These are phyloP conservation scores for Protomyces pachydermus DNA, from an alignment of 1,139 yeast genomes.

Conservation along the genomic window DNA sequence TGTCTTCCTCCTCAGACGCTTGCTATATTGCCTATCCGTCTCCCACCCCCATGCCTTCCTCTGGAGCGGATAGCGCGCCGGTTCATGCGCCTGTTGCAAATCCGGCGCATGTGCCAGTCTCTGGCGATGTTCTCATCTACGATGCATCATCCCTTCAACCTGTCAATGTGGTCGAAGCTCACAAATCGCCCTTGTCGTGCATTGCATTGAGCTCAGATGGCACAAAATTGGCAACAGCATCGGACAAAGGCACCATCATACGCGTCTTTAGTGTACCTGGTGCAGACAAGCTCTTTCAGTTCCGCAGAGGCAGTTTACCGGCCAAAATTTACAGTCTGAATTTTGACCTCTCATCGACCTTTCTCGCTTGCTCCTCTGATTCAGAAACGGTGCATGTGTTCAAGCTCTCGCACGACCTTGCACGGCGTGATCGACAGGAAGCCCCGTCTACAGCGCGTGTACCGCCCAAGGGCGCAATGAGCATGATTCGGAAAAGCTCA, in stretches of 20 bases:
- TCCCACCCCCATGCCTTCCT: slow-evolving; percentile 44
- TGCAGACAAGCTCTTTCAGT: slow-evolving; percentile 79
- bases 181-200: slow-evolving; percentile 77
- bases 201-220: slow-evolving; percentile 77
- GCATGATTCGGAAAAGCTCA: slow-evolving; percentile 47
- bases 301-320: slow-evolving; percentile 84
- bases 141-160: slow-evolving; percentile 77
- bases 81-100: slow-evolving; percentile 25
- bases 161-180: slow-evolving; percentile 85
- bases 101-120: slow-evolving; percentile 37
- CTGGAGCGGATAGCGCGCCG: slow-evolving; percentile 25
- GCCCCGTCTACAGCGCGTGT: neutral
- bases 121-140: slow-evolving; percentile 87
- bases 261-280: slow-evolving; percentile 80
- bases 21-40: slow-evolving; percentile 84
- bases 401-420: slow-evolving; percentile 41
- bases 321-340: slow-evolving; percentile 78
- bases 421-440: slow-evolving; percentile 26
- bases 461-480: slow-evolving; percentile 15
- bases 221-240: slow-evolving; percentile 79
- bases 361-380: slow-evolving; percentile 79
- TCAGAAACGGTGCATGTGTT: slow-evolving; percentile 92
- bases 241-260: slow-evolving; percentile 90
- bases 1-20: slow-evolving; percentile 60
- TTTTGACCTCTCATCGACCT: slow-evolving; percentile 69